These are phyloP conservation scores for Alternaria atra DNA, from an alignment of 2,329 filamentous ascomycete genomes.

Conservation along the genomic window DNA sequence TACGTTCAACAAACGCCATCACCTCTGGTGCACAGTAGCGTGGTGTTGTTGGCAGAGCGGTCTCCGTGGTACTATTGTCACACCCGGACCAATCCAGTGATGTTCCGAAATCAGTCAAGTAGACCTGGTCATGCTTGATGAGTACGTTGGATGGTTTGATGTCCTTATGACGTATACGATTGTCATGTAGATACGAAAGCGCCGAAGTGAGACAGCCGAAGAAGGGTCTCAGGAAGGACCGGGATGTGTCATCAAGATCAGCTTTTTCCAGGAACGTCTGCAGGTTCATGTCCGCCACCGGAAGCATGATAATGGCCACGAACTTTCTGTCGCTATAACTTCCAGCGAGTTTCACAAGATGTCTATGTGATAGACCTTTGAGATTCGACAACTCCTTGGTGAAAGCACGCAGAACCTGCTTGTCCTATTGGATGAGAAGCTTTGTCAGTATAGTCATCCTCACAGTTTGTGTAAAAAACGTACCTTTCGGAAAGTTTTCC, in stretches of 20 bases:
- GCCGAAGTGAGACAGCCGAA: conserved; percentile 27
- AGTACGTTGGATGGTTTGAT: conserved; percentile 30
- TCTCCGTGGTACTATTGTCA: conserved; percentile 25
- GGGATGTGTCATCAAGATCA: neutral
- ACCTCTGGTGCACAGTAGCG: conserved; percentile 37
- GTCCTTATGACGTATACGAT: conserved; percentile 28
- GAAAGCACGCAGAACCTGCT: conserved; percentile 18
- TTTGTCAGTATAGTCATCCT: no score
- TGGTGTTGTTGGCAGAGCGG: conserved; percentile 18
- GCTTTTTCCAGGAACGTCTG: conserved; percentile 25
- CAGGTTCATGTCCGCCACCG: conserved; percentile 28
- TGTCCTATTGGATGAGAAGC: neutral
- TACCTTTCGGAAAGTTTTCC: conserved; percentile 13
- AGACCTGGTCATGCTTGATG: conserved; percentile 20
- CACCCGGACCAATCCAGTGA: conserved; percentile 21
- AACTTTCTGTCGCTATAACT: conserved; percentile 45
- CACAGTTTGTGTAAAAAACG: no score
- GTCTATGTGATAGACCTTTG: conserved; percentile 17
- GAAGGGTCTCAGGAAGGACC: conserved; percentile 19
- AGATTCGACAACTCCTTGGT: conserved; percentile 24
- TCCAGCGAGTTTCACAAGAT: conserved; percentile 32
- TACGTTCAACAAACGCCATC: conserved; percentile 11
- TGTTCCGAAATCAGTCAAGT: conserved; percentile 33
- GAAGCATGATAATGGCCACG: conserved; percentile 44
- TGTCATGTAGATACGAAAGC: conserved; percentile 21